Base-by-base conservation (phyloP, 2,329 filamentous ascomycete species). In the Emergomyces pasteurianus region DNA sequence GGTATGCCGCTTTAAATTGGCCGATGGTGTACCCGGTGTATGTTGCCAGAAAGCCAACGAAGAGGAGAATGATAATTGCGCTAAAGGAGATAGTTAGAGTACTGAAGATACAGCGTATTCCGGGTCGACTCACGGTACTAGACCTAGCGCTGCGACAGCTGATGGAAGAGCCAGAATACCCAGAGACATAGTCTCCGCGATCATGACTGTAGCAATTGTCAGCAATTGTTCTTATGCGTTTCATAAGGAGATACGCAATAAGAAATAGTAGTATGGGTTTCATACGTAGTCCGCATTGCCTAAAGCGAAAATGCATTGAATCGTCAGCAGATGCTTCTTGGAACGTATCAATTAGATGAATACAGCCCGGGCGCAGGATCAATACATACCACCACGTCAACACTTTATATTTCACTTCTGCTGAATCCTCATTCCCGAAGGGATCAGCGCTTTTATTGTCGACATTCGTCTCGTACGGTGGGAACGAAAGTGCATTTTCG, bases 1-100 rank as follows among this genome's bases (percentile, higher is more conserved):
- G 85, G 67, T 81, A 79, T 50, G 70, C 73, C 59, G 79, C 71
- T 66, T 83, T 83, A 73, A 85, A 83, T 66, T 83, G 79, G 21
- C 81, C 83, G 55, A 86, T 79, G 5, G 85, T 77, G 66, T 80
- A 84, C 53, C 83, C 82, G 1, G 82, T 84, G 67, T 85, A 86
- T n/a, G 79, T 82, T 1, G 83, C 77, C 9, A 85, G 68, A 31
- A 81, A 58, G 28, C 83, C 82, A 12, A 86, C 71, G 23, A 74
- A 68, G 58, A 84, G 63, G 53, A 83, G 78, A 42, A 84, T 71
- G 56, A 86, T 75, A 16, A 83, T 68, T 14, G 81, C 80, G 12
- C 76, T 78, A 40, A 26, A 14, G 21, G 1, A 31, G 28, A 26
- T 55, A 31, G 26, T 49, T 53, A 49, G 31, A 14, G 23, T 16